phyloP scores from a whole-genome alignment of 2,329 filamentous ascomycete genomes.

The Ophiostoma perfectum region DNA sequence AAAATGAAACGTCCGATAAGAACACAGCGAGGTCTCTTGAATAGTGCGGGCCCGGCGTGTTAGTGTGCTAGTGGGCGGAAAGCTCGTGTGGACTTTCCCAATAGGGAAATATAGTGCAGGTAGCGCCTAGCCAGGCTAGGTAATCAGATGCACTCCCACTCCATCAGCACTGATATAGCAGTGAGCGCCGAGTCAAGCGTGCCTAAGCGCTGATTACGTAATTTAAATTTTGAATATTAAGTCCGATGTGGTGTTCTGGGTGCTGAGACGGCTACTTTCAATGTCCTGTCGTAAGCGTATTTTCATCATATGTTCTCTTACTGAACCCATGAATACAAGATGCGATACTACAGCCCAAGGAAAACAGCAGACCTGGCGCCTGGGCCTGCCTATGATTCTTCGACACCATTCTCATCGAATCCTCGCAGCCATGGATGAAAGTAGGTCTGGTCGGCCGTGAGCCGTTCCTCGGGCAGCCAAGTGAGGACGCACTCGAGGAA shows the following conservation, averaged over 20 bases:
- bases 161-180: not conserved
- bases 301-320: too few species aligned
- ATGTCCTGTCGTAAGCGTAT: too few species aligned
- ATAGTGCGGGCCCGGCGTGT: not conserved
- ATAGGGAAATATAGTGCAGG: not conserved
- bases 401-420: not conserved
- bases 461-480: not conserved
- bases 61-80: not conserved
- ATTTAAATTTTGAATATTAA: not conserved
- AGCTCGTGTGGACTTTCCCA: not conserved
- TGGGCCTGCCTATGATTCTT: too few species aligned
- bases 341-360: not conserved
- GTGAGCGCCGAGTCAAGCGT: not conserved
- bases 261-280: too few species aligned
- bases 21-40: not conserved
- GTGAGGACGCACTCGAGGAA: not conserved
- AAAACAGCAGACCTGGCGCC: too few species aligned
- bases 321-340: not conserved
- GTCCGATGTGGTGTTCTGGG: not conserved
- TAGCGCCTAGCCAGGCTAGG: not conserved
- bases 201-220: not conserved
- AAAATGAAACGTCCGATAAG: not conserved
- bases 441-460: not conserved
- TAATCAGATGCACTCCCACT: conserved; percentile 3
- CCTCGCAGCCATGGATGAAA: conserved; percentile 3